Evolutionary conservation across 1,139 yeast genomes (phyloP).

Genomic region (Sugiyamaella novakii): DNA sequence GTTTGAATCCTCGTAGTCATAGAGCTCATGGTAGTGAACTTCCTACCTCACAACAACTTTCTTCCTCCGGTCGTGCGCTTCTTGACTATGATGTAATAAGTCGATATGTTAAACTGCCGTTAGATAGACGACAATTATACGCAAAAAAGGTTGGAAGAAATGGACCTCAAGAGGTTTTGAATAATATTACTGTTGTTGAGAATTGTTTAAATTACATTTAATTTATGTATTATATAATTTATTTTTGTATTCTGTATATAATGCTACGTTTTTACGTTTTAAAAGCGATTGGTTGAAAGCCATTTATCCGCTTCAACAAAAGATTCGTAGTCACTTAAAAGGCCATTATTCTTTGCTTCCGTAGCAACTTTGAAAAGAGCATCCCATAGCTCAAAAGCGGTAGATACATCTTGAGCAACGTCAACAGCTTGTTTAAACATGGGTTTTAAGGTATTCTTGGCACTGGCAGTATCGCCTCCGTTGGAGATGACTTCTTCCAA

Average conservation of each 20-base stretch:
- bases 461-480: slow-evolving; percentile 27
- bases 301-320: slow-evolving; percentile 51
- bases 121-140: slow-evolving; percentile 35
- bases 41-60: slow-evolving; percentile 19
- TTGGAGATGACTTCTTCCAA: slow-evolving; percentile 39
- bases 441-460: slow-evolving; percentile 26
- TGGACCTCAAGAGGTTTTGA: slow-evolving; percentile 37
- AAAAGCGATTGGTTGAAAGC: slow-evolving; percentile 36
- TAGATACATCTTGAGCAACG: slow-evolving; percentile 47
- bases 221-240: slow-evolving; percentile 1
- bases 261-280: neutral
- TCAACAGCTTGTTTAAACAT: slow-evolving; percentile 39
- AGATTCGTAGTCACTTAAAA: slow-evolving; percentile 44
- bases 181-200: slow-evolving; percentile 29
- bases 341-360: slow-evolving; percentile 42
- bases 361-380: slow-evolving; percentile 37
- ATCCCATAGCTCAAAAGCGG: slow-evolving; percentile 49
- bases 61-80: slow-evolving; percentile 28
- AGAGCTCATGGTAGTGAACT: slow-evolving; percentile 31
- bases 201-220: slow-evolving; percentile 29
- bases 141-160: slow-evolving; percentile 41
- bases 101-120: slow-evolving; percentile 32
- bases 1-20: slow-evolving; percentile 67
- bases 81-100: slow-evolving; percentile 36
- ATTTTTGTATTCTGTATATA: neutral